Base-by-base conservation (phyloP, 2,329 filamentous ascomycete genomes). In the Grosmannia serpens region DNA sequence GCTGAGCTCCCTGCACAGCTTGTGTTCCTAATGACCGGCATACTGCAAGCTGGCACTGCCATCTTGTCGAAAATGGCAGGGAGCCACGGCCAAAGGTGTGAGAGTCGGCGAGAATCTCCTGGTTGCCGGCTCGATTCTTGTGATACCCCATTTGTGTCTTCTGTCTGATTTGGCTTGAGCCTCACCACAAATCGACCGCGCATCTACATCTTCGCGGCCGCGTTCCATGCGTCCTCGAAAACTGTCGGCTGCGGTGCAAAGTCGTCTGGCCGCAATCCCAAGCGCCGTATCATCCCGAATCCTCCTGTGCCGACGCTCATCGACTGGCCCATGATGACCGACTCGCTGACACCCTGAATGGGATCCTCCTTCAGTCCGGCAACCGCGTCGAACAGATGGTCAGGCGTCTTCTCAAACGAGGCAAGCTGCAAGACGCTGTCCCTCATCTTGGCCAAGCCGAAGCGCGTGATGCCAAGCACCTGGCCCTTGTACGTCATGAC, bases 401-500 rank as follows among this genome's bases (percentile, higher is more conserved):
- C 94, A 0, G 94, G 91, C 53, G 94, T 99, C 81, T 97, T 97
- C 74, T 99, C 94, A 69, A 99, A 99, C 22, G 87, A 92, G 0
- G 94, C 94, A 15, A 99, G 80, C 72, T 99, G 94, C 58, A 99
- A 76, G 13, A 97, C 94, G 20, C 84, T 89, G 71, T 99, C 94
- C 56, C 94, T 82, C 87, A 96, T 97, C 78, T 97, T 99, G 59
- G 91, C 88, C 29, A 99, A 79, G 56, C 94, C 94, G 71, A 97
- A 97, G 35, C 94, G 87, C 2, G 94, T 99, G 69, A 99, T 99
- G 56, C 94, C 94, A 22, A 96, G 81, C 0, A 99, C 89, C 65
- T 97, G 92, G 55, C 94, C 94, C 76, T 96, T 97, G 80, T 92
- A 97, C 1, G 94, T 97, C 94, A 99, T 99, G 57, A 96, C 91